phyloP scores from a whole-genome alignment of 2,329 filamentous ascomycete species.

The Penicillium sp. region DNA sequence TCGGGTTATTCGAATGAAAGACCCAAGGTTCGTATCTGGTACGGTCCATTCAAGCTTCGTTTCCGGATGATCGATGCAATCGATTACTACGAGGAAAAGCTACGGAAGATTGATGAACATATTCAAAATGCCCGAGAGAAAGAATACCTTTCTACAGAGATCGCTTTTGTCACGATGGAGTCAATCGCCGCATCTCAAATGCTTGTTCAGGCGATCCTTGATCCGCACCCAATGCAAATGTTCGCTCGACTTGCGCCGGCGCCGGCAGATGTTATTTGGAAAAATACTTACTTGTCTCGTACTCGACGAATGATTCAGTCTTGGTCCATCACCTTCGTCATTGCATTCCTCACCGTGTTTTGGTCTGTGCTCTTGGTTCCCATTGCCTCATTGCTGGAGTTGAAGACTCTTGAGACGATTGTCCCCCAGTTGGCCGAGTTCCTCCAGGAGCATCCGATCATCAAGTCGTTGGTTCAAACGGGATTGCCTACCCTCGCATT shows the following conservation, averaged over 20 bases:
- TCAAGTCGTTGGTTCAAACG: constrained; percentile 77
- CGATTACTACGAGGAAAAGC: constrained; percentile 86
- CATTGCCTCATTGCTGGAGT: constrained; percentile 75
- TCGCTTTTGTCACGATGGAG: constrained; percentile 97
- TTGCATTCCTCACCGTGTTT: constrained; percentile 78
- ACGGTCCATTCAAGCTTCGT: constrained; percentile 71
- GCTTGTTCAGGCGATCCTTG: constrained; percentile 91
- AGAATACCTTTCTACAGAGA: constrained; percentile 72
- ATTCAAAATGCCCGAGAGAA: constrained; percentile 70
- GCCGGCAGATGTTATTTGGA: constrained; percentile 91
- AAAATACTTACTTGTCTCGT: constrained; percentile 82
- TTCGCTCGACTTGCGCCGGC: constrained; percentile 83
- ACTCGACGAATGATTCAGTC: constrained; percentile 71
- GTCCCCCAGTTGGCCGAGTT: constrained; percentile 68
- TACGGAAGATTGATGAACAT: constrained; percentile 74
- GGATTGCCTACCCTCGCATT: constrained; percentile 82
- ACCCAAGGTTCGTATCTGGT: constrained; percentile 73
- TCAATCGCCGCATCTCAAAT: constrained; percentile 90
- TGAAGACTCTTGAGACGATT: constrained; percentile 74
- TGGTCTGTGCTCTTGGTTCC: constrained; percentile 83
- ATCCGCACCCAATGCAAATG: constrained; percentile 82
- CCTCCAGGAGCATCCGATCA: constrained; percentile 67
- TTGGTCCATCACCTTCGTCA: constrained; percentile 81
- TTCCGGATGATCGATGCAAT: constrained; percentile 81
- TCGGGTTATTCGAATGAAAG: constrained; percentile 50